Conservation (phyloP, 2,329 filamentous ascomycete species). For the Epichloe uncinata region DNA sequence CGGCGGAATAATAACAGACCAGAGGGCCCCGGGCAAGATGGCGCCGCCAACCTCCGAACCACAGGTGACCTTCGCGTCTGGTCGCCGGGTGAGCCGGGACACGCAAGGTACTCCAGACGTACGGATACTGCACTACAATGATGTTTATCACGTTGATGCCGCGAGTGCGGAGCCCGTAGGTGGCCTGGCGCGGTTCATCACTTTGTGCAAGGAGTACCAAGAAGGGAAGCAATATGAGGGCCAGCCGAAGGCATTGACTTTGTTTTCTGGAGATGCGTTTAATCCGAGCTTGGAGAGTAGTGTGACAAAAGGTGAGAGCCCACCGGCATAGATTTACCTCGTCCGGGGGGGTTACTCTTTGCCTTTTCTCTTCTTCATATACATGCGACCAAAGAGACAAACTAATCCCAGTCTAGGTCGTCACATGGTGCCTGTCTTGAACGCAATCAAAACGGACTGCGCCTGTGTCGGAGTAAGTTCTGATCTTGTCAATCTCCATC, state of each 20-base stretch:
- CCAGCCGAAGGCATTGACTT: slow-evolving; percentile 55
- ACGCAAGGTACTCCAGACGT: slow-evolving; percentile 44
- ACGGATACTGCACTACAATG: slow-evolving; percentile 81
- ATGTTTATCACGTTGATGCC: slow-evolving; percentile 79
- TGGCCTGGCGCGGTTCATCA: slow-evolving; percentile 69
- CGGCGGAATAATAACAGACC: background rate
- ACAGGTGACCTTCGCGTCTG: slow-evolving; percentile 13
- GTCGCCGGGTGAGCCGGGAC: slow-evolving; percentile 6
- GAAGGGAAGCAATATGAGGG: slow-evolving; percentile 43
- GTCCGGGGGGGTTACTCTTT: too few species aligned
- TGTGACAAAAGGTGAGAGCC: slow-evolving; percentile 60
- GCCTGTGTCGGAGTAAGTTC: slow-evolving; percentile 66
- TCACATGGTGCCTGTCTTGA: slow-evolving; percentile 82
- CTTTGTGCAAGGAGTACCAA: slow-evolving; percentile 63
- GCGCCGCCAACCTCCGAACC: slow-evolving; percentile 15
- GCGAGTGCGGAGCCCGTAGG: slow-evolving; percentile 70
- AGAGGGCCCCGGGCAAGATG: slow-evolving; percentile 1
- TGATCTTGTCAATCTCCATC: background rate
- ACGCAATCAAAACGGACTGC: slow-evolving; percentile 61
- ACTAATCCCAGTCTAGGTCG: slow-evolving; percentile 30
- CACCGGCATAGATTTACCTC: background rate
- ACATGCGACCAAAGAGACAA: background rate
- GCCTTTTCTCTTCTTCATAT: background rate
- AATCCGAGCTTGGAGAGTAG: slow-evolving; percentile 83
- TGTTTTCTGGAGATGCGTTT: slow-evolving; percentile 88